A percentile compares a stretch with the other conserved stretches of the same genome.
These are phyloP conservation scores for Allantophomopsis lycopodina DNA, from an alignment of 2,329 filamentous ascomycete species.

Conservation along the genomic window DNA sequence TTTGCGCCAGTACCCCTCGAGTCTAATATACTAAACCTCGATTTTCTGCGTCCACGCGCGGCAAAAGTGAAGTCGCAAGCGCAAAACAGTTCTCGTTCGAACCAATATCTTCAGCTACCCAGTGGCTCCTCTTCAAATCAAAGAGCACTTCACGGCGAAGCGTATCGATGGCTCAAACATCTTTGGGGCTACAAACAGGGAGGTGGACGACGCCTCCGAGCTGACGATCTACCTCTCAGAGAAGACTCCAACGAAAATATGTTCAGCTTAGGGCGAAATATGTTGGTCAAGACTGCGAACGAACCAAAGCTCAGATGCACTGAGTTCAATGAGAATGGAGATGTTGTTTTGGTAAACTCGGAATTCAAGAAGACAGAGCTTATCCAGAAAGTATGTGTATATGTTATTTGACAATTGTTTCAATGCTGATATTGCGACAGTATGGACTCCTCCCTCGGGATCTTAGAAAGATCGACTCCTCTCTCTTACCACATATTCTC, in stretches of 20 bases:
- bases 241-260: constrained; percentile 45
- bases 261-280: constrained; percentile 55
- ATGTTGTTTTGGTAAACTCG: constrained; percentile 83
- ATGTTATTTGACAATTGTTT: constrained; percentile 5
- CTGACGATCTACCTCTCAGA: constrained; percentile 41
- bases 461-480: constrained; percentile 94
- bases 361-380: constrained; percentile 97
- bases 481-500: constrained; percentile 86
- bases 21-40: constrained; percentile 12
- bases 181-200: constrained; percentile 1
- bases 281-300: constrained; percentile 64
- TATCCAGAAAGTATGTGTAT: constrained; percentile 64
- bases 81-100: background rate
- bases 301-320: constrained; percentile 85
- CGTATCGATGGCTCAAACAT: constrained; percentile 1
- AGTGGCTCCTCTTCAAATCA: background rate
- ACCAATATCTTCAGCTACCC: background rate
- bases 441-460: constrained; percentile 90
- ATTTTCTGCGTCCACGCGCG: constrained; percentile 12
- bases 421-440: constrained; percentile 27
- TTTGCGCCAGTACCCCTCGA: constrained; percentile 11
- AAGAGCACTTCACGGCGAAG: background rate
- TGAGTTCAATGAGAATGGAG: constrained; percentile 84
- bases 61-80: constrained; percentile 1
- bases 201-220: constrained; percentile 26